Conservation (phyloP, 1,139 yeast species). For the Yamadazyma membranifaciens region DNA sequence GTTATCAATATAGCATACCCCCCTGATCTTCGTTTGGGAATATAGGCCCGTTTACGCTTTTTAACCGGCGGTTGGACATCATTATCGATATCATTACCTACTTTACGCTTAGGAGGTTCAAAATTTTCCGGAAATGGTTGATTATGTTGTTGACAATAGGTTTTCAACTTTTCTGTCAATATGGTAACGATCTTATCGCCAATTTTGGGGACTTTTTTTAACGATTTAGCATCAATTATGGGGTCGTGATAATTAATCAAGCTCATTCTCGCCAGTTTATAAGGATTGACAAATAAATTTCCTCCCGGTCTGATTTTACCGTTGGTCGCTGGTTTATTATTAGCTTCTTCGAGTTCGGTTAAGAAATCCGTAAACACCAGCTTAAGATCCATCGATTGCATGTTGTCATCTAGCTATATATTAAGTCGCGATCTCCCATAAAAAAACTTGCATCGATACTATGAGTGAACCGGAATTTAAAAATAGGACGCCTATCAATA, state of each 20-base stretch:
- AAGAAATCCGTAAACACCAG: neutral
- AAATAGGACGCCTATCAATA: slow-evolving; percentile 75
- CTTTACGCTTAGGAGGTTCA: slow-evolving; percentile 12
- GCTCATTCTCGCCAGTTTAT: slow-evolving; percentile 8
- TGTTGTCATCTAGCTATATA: neutral
- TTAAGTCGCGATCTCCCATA: neutral
- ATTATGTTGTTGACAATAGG: slow-evolving; percentile 47
- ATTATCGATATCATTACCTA: neutral
- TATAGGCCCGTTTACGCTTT: slow-evolving; percentile 46
- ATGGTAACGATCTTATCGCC: slow-evolving; percentile 60
- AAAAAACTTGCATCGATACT: neutral
- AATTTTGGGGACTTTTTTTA: slow-evolving; percentile 50
- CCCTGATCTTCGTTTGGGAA: slow-evolving; percentile 80
- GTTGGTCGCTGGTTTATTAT: neutral
- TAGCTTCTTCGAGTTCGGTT: neutral
- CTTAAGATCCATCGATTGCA: neutral
- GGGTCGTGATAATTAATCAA: slow-evolving; percentile 7
- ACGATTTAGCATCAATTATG: slow-evolving; percentile 49
- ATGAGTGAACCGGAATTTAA: slow-evolving; percentile 2
- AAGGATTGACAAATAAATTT: slow-evolving; percentile 21
- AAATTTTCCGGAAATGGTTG: slow-evolving; percentile 39
- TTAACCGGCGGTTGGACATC: slow-evolving; percentile 14
- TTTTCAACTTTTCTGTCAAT: slow-evolving; percentile 39
- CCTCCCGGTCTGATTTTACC: neutral
- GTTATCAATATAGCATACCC: slow-evolving; percentile 82